Evolutionary conservation across 139 green algal genomes (phyloP).

Genomic region (Asterochloris erici): DNA sequence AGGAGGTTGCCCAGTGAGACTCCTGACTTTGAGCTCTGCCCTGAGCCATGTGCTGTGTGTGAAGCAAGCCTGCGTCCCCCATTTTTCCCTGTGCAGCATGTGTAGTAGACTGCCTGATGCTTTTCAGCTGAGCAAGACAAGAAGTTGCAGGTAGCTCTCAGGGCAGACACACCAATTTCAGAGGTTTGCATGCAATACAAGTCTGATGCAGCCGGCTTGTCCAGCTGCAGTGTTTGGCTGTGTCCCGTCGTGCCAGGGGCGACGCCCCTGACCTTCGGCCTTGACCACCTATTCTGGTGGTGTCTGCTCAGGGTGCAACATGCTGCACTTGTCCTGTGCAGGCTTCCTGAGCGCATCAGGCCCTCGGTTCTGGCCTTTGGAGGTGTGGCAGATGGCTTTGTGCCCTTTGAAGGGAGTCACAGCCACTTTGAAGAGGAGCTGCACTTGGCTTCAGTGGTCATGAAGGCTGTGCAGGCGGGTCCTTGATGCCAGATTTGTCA

Average conservation of each 20-base stretch:
- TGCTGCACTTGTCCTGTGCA: neutral
- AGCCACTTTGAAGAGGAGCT: neutral
- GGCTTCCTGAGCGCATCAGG: slow-evolving; percentile 44
- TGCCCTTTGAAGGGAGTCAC: slow-evolving; percentile 38
- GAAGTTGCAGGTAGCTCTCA: too few species aligned
- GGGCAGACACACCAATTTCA: too few species aligned
- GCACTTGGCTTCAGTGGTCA: slow-evolving; percentile 33
- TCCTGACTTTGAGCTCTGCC: neutral
- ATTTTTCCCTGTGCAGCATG: too few species aligned
- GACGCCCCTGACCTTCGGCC: too few species aligned
- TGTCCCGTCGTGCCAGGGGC: too few species aligned
- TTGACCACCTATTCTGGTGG: too few species aligned
- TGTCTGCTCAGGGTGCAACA: neutral
- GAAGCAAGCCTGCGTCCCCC: too few species aligned
- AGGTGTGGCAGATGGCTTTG: slow-evolving; percentile 60
- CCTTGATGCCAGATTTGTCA: neutral
- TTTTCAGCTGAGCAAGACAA: too few species aligned
- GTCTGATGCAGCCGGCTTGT: too few species aligned
- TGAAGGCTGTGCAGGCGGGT: slow-evolving; percentile 38
- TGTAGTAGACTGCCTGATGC: too few species aligned
- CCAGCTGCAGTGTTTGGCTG: too few species aligned
- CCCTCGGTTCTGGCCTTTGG: slow-evolving; percentile 55
- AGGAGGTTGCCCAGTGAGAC: slow-evolving; percentile 10
- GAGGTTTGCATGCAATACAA: too few species aligned
- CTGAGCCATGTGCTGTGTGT: neutral